Conservation (phyloP, 1,284 basidiomycete genomes). For the Cryptococcus sp. region DNA sequence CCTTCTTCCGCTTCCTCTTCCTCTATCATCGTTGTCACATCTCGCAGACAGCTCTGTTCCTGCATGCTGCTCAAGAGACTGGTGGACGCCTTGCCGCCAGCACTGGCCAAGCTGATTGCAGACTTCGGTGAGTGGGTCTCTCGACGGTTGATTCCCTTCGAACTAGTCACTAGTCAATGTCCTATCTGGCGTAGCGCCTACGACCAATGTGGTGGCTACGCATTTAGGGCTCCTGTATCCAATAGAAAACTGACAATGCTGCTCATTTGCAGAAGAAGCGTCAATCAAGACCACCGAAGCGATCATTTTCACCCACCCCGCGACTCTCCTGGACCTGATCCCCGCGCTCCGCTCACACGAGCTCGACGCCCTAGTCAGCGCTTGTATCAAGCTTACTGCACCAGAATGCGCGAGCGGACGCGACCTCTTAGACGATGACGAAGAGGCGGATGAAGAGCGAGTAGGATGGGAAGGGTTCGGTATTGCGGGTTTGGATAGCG, state of each 20-base stretch:
- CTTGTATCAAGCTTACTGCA: constrained; percentile 22
- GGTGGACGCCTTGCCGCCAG: constrained; percentile 20
- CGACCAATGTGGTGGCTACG: neutral
- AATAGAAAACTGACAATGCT: neutral
- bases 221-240: neutral
- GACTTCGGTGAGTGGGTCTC: constrained; percentile 30
- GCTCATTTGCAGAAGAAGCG: constrained; percentile 17
- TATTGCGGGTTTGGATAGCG: constrained; percentile 28
- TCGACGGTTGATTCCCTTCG: neutral
- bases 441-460: neutral
- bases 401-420: constrained; percentile 1
- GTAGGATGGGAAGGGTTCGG: constrained; percentile 42
- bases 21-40: neutral
- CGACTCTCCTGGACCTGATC: constrained; percentile 19
- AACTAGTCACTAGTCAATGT: neutral
- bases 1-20: neutral
- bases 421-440: constrained; percentile 2
- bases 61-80: constrained; percentile 48
- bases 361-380: constrained; percentile 30
- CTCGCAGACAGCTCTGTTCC: neutral
- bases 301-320: constrained; percentile 35
- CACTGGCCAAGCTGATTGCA: constrained; percentile 29
- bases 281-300: constrained; percentile 45
- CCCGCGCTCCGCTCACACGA: constrained; percentile 11
- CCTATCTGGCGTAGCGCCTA: no score